Evolutionary conservation across 2,329 filamentous ascomycete genomes (phyloP), one percentile per base, ranked within the genome.

Genomic region (Emmonsiellopsis sp.): DNA sequence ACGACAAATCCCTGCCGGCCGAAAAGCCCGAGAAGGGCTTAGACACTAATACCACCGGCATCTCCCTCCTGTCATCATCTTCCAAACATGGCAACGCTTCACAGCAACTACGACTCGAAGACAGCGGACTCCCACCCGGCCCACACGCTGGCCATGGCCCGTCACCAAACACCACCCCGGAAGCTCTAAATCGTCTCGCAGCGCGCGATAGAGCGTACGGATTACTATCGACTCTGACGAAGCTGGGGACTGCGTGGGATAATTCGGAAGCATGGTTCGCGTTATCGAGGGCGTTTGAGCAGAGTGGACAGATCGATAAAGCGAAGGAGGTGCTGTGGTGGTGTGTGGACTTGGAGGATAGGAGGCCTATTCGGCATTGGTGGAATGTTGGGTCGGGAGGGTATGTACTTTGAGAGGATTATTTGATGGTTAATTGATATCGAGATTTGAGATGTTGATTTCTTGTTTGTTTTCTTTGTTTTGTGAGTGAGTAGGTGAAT

Each of bases 241-340:
- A 90, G 67, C 80, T 91, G 7, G 92, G 92, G 7, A 79, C 77
- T 10, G 88, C 89, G 0, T 98, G 93, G 93, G 92, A 96, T 69
- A 82, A 86, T 67, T 84, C 88, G 0, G 93, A 97, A 66, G 93
- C 92, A 5, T 98, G 93, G 93, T 92, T 89, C 64, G 82, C 86
- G 4, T 79, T 98, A 35, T 88, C 90, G 0, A 79, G 89, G 58
- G 90, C 89, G 8, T 88, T 96, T 64, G 93, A 98, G 70, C 83
- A 90, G 65, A 87, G 88, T 54, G 87, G 86, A 0, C 88, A 95
- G 73, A 71, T 82, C 1, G 87, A 93, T 38, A 95, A 92, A 74
- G 87, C 93, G 11, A 94, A 91, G 73, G 87, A 93, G 61, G 89
- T 91, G 45, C 78, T 97, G 6, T 97, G 93, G 93, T 97, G 92